Evolutionary conservation across 805 yeast genomes (phyloP).

Genomic region (Sugiyamaella smithiae): DNA sequence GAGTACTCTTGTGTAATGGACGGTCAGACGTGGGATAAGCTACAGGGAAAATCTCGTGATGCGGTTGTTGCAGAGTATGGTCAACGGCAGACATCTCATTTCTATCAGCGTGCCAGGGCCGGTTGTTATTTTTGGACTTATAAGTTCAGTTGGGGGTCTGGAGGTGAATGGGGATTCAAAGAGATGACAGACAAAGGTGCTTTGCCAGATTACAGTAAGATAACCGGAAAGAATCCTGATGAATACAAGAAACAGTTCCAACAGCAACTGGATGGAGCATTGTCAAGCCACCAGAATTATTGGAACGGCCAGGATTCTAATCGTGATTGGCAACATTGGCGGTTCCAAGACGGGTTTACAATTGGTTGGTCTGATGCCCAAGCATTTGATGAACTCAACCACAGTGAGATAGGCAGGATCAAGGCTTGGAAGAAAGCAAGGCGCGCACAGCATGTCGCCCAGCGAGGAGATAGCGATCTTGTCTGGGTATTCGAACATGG

Average conservation of each 20-base stretch:
- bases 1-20: constrained; percentile 89
- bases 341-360: constrained; percentile 74
- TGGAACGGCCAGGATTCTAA: constrained; percentile 62
- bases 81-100: constrained; percentile 46
- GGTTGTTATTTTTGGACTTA: constrained; percentile 91
- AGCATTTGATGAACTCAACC: constrained; percentile 66
- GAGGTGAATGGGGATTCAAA: constrained; percentile 95
- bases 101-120: constrained; percentile 52
- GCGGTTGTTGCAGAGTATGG: constrained; percentile 64
- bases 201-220: constrained; percentile 36
- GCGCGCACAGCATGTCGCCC: constrained; percentile 53
- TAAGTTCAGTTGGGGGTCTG: constrained; percentile 82
- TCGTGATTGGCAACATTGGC: constrained; percentile 72
- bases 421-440: constrained; percentile 68
- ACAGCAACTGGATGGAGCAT: constrained; percentile 39
- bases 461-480: constrained; percentile 53
- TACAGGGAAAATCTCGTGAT: constrained; percentile 46
- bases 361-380: constrained; percentile 72
- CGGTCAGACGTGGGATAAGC: constrained; percentile 65
- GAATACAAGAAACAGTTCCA: constrained; percentile 33
- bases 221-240: constrained; percentile 28
- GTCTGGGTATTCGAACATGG: constrained; percentile 94
- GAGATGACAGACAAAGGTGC: constrained; percentile 70
- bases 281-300: constrained; percentile 53
- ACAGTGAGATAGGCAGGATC: constrained; percentile 70